Evolutionary conservation across 257 asterid genomes (phyloP).

Genomic region (Lithospermum erythrorhizon): DNA sequence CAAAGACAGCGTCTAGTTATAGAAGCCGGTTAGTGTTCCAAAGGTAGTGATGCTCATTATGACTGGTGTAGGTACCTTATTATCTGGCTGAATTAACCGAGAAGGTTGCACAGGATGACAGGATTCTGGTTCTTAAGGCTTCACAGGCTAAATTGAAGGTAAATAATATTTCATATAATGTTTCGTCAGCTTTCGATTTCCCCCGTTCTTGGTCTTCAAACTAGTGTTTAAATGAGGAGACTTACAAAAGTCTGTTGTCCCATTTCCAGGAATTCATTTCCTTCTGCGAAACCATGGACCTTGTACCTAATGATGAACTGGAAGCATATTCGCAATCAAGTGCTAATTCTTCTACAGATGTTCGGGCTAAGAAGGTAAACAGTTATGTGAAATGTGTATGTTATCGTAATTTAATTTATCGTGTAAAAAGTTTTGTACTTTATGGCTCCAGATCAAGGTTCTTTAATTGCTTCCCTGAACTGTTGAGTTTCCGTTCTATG

Average conservation of each 20-base stretch:
- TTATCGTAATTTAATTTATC: not conserved
- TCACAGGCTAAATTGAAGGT: constrained; percentile 82
- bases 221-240: not conserved
- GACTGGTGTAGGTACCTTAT: constrained; percentile 55
- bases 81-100: constrained; percentile 76
- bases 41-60: not conserved
- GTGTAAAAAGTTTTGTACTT: not conserved
- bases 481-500: not conserved
- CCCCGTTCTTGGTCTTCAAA: too few relatives aligned
- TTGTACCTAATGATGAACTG: constrained; percentile 75
- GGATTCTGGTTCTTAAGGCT: constrained; percentile 59
- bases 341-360: constrained; percentile 41
- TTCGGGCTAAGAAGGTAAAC: constrained; percentile 76
- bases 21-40: too few relatives aligned
- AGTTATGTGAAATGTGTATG: not conserved
- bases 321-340: constrained; percentile 33
- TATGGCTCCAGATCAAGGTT: not conserved
- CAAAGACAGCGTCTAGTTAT: too few relatives aligned
- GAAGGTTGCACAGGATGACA: constrained; percentile 52
- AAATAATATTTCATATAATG: constrained; percentile 7
- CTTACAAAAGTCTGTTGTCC: constrained; percentile 1
- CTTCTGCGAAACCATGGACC: constrained; percentile 88
- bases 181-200: not conserved
- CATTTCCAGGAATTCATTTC: constrained; percentile 62
- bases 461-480: not conserved